These are phyloP conservation scores for Hortiboletus campestris DNA, from an alignment of 768 basidiomycete genomes.

Conservation along the genomic window DNA sequence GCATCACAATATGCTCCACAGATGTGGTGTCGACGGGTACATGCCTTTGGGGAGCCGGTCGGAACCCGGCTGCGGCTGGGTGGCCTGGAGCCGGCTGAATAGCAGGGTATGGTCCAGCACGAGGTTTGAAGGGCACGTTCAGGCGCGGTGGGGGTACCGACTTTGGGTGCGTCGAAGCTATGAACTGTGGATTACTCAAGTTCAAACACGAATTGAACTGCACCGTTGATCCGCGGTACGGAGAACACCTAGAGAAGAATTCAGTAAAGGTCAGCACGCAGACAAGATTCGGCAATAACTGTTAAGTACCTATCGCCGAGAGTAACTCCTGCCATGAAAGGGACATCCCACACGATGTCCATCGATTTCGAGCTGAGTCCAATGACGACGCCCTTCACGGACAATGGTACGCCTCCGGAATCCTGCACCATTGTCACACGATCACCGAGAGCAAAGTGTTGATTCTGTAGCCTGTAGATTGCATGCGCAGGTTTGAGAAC, in stretches of 20 bases:
- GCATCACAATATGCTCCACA: neutral
- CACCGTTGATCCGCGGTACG: constrained; percentile 88
- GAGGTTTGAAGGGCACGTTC: constrained; percentile 59
- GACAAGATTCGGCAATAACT: neutral
- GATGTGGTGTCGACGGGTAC: neutral
- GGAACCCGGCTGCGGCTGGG: constrained; percentile 59
- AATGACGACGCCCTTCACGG: constrained; percentile 91
- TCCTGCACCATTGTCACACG: constrained; percentile 96
- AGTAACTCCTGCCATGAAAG: constrained; percentile 91
- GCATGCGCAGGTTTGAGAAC: constrained; percentile 92
- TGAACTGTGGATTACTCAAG: constrained; percentile 80
- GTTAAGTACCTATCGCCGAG: constrained; percentile 68
- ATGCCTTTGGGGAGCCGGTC: constrained; percentile 44
- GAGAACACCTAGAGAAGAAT: constrained; percentile 63
- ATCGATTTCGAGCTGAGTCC: constrained; percentile 83
- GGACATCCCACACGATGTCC: constrained; percentile 95
- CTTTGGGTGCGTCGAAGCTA: constrained; percentile 68
- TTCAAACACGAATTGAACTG: constrained; percentile 89
- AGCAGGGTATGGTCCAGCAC: constrained; percentile 62
- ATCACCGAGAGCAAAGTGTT: constrained; percentile 85
- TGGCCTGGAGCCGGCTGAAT: constrained; percentile 57
- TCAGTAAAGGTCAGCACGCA: neutral
- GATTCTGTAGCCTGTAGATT: constrained; percentile 84
- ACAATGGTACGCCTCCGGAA: constrained; percentile 86
- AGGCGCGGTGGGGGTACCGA: constrained; percentile 47